Base-by-base conservation (phyloP, 805 yeast species). In the Ogataea pilisensis region DNA sequence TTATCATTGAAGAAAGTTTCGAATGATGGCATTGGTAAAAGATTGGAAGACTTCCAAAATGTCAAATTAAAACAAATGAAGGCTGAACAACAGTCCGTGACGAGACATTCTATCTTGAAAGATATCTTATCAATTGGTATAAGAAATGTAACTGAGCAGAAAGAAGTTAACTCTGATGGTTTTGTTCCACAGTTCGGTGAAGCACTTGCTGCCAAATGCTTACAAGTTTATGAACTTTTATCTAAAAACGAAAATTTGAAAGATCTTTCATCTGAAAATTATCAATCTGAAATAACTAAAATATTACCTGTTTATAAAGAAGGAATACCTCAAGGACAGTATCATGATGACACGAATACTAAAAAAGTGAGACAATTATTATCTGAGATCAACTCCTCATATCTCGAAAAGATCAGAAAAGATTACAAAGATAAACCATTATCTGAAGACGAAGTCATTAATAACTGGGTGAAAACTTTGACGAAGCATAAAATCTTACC, bases 231-330 rank as follows among this genome's bases (percentile, higher is more conserved):
- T 53, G 42, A 65, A 41, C 39, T 46, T 19, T 38, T 64, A 28
- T 51, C 56, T 4, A 39, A 48, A 13, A 51, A 56, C 16, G 49
- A 55, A 34, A 24, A 33, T 2, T 42, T 63, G 19, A 45, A 53
- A 26, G 50, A 53, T n/a, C 46, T 46, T 39, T 42, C 37, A 37
- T 53, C 48, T 17, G 56, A 52, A 44, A 51, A 48, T 46, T 63
- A 82, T 39, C 82, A 80, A 3, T 70, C 72, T 2, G 80, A 76
- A 45, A 69, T 78, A 12, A 64, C 66, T 1, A 70, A 73, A 55
- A 72, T 74, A 25, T 37, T 60, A 30, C 66, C 65, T 31, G 42
- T 42, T 24, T 53, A 46, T 37, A 47, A 51, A 29, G 63, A 60
- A 20, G 66, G 65, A 28, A 46, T 53, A 33, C 47, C 58, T 11